Evolutionary conservation across 1,284 basidiomycete genomes (phyloP).

Genomic region (Phaffia rhodozyma): DNA sequence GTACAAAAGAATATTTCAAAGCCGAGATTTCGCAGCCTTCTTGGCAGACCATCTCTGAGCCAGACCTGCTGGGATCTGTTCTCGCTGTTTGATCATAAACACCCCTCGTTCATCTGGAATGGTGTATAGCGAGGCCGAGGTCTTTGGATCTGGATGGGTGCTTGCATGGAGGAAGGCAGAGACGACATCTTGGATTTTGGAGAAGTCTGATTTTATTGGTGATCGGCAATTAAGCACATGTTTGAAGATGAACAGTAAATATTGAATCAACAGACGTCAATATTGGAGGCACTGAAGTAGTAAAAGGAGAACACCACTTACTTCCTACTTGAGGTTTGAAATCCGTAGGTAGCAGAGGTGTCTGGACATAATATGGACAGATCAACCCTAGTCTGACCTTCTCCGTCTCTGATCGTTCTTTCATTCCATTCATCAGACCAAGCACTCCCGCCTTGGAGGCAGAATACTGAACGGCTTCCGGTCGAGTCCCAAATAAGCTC

Average conservation of each 20-base stretch:
- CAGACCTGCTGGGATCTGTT: too few species aligned
- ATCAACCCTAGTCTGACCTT: background rate
- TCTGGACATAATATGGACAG: conserved; percentile 6
- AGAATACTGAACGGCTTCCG: background rate
- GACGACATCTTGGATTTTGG: conserved; percentile 8
- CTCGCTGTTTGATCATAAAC: too few species aligned
- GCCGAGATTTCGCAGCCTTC: too few species aligned
- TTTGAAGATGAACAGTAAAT: too few species aligned
- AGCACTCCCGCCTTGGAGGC: conserved; percentile 6
- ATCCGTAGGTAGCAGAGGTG: background rate
- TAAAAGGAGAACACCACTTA: too few species aligned
- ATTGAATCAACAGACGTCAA: too few species aligned
- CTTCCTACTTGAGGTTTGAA: background rate
- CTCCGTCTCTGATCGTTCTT: background rate
- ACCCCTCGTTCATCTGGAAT: background rate
- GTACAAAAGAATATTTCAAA: too few species aligned
- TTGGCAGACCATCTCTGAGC: too few species aligned
- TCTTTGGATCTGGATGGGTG: background rate
- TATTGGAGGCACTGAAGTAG: too few species aligned
- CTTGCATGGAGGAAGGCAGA: background rate
- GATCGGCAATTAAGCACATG: too few species aligned
- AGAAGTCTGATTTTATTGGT: background rate
- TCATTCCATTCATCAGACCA: conserved; percentile 2
- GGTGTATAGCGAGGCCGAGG: conserved; percentile 1
- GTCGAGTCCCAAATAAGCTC: background rate